phyloP scores from a whole-genome alignment of 2,329 filamentous ascomycete genomes.

The Claviceps sorghi region DNA sequence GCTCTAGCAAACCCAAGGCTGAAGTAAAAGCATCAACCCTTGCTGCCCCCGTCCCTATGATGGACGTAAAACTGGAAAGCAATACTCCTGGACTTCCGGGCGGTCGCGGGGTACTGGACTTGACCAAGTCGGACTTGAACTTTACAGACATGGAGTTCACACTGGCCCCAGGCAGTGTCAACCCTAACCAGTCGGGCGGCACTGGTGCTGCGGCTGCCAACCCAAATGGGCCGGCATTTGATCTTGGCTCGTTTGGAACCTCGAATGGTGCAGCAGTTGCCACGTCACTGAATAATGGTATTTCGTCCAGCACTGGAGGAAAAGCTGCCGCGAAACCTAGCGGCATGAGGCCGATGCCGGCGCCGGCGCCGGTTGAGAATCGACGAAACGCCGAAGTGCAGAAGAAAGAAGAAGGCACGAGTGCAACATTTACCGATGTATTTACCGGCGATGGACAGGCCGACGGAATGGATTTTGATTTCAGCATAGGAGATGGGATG shows the following conservation, averaged over 20 bases:
- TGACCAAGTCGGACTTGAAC: conserved; percentile 25
- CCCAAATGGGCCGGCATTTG: conserved; percentile 27
- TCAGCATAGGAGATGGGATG: conserved; percentile 16
- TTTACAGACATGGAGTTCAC: conserved; percentile 45
- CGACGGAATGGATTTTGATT: conserved; percentile 23
- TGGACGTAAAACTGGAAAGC: conserved; percentile 13
- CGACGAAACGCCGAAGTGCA: conserved; percentile 9
- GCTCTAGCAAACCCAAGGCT: conserved; percentile 9
- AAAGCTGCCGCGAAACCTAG: conserved; percentile 8
- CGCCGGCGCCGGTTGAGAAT: conserved; percentile 2
- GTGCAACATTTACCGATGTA: conserved; percentile 27
- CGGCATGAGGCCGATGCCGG: neutral
- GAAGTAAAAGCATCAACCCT: conserved; percentile 13
- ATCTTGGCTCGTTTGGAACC: conserved; percentile 29
- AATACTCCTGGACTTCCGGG: conserved; percentile 11
- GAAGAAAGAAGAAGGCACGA: conserved; percentile 15
- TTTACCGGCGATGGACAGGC: conserved; percentile 29
- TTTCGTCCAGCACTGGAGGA: conserved; percentile 13
- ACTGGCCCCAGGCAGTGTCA: conserved; percentile 27
- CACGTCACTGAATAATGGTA: conserved; percentile 16
- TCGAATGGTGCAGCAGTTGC: conserved; percentile 16
- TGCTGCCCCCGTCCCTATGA: conserved; percentile 15
- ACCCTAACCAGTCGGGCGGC: conserved; percentile 11
- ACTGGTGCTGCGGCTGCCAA: conserved; percentile 4
- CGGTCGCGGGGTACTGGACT: conserved; percentile 6